These are phyloP conservation scores for Phlegmacium glaucopus DNA, from an alignment of 768 basidiomycete genomes.

Conservation along the genomic window DNA sequence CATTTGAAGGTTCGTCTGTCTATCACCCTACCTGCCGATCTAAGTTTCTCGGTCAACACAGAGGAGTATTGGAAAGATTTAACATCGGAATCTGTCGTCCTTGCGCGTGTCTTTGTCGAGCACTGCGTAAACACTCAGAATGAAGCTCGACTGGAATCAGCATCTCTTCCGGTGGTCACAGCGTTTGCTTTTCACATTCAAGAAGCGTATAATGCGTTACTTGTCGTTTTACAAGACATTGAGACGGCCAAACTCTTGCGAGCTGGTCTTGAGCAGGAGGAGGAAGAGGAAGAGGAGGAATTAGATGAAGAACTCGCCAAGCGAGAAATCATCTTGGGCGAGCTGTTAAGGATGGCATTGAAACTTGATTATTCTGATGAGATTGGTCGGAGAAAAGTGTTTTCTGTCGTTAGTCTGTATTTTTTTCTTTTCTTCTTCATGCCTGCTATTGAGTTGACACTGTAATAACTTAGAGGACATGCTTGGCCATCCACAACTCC, in stretches of 20 bases:
- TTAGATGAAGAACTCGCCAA: constrained; percentile 60
- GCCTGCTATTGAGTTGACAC: not conserved
- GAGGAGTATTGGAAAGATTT: constrained; percentile 75
- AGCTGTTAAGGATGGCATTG: constrained; percentile 77
- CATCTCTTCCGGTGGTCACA: constrained; percentile 84
- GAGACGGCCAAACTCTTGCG: constrained; percentile 33
- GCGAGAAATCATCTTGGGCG: constrained; percentile 71
- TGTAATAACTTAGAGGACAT: constrained; percentile 61
- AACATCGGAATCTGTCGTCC: constrained; percentile 76
- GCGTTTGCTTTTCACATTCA: constrained; percentile 85
- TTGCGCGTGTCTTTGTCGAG: constrained; percentile 84
- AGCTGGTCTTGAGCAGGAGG: constrained; percentile 28
- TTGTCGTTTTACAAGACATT: constrained; percentile 37
- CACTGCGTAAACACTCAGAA: constrained; percentile 64
- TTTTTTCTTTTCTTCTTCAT: not conserved
- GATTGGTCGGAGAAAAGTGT: constrained; percentile 89
- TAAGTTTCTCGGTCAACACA: constrained; percentile 18
- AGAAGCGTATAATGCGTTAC: constrained; percentile 65
- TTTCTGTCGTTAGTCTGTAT: constrained; percentile 80
- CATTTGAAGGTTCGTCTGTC: constrained; percentile 62
- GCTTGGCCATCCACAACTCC: constrained; percentile 80
- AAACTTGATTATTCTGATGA: constrained; percentile 93
- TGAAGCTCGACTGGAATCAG: constrained; percentile 62
- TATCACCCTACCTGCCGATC: not conserved
- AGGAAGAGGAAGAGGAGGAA: constrained; percentile 43